phyloP scores from a whole-genome alignment of 2,329 filamentous ascomycete species.

The Penicillium fuscoglaucum region DNA sequence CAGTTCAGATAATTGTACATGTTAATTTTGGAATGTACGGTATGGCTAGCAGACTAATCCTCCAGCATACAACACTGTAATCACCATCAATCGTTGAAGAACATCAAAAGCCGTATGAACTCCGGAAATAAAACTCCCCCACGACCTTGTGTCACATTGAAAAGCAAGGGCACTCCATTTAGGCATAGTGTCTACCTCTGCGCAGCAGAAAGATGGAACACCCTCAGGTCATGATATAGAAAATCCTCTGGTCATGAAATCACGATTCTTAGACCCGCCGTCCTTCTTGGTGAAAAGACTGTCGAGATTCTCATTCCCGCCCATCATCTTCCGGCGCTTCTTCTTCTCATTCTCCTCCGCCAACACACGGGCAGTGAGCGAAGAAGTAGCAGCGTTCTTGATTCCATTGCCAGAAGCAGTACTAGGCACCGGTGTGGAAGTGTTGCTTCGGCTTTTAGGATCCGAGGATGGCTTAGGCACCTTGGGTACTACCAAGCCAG shows the following conservation, averaged over 20 bases:
- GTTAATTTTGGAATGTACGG: constrained; percentile 1
- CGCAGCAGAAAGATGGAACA: constrained; percentile 49
- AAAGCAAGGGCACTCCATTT: neutral
- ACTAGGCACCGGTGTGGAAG: constrained; percentile 36
- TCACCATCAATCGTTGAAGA: neutral
- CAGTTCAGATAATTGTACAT: neutral
- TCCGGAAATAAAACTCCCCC: neutral
- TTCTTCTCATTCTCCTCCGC: constrained; percentile 82
- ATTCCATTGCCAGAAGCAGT: constrained; percentile 59
- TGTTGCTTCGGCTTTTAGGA: constrained; percentile 28
- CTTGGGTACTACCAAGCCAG: constrained; percentile 35
- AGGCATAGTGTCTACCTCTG: constrained; percentile 32
- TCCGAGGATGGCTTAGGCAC: constrained; percentile 22
- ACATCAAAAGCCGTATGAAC: constrained; percentile 1
- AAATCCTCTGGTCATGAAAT: constrained; percentile 62
- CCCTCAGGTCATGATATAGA: constrained; percentile 59
- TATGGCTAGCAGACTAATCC: neutral
- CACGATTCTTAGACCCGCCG: constrained; percentile 45
- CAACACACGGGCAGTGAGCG: constrained; percentile 79
- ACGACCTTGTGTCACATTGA: neutral
- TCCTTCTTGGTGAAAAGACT: constrained; percentile 55
- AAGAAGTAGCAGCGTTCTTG: constrained; percentile 84
- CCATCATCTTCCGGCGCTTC: constrained; percentile 72
- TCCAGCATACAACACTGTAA: neutral
- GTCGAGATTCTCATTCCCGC: constrained; percentile 57